phyloP scores from a whole-genome alignment of 495 filamentous ascomycete species.

The Neurospora sp. region DNA sequence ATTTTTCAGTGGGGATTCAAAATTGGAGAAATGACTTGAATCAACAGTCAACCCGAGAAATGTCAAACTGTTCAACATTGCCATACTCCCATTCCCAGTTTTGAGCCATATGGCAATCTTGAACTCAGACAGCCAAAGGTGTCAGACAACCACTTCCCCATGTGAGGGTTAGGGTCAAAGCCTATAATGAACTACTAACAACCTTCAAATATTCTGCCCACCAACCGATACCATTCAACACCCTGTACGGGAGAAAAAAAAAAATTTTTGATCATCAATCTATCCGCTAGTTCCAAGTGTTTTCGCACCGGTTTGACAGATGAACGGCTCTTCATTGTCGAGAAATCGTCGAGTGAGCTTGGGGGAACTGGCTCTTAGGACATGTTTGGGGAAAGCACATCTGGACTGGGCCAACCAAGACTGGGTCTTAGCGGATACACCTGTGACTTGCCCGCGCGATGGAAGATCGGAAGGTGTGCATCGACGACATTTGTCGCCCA shows the following conservation, averaged over 20 bases:
- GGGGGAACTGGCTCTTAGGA: background rate
- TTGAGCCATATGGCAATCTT: background rate
- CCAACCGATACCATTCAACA: no score
- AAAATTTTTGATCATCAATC: no score
- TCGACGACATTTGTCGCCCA: background rate
- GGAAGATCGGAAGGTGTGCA: background rate
- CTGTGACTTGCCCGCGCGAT: background rate
- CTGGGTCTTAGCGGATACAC: background rate
- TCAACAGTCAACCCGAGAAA: background rate
- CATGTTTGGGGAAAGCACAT: background rate
- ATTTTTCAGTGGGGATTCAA: background rate
- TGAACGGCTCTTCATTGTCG: background rate
- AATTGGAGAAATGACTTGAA: background rate
- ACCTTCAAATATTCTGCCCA: background rate
- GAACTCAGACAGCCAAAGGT: background rate
- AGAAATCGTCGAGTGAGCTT: background rate
- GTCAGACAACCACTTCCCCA: background rate
- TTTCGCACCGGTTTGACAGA: background rate
- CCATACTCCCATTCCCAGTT: background rate
- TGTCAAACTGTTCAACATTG: background rate
- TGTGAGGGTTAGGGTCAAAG: background rate
- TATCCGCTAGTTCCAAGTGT: background rate
- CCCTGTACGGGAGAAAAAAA: no score
- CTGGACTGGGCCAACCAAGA: background rate
- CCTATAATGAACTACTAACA: background rate